These are phyloP conservation scores for Davidsoniella australis DNA, from an alignment of 2,329 filamentous ascomycete species.

Conservation along the genomic window DNA sequence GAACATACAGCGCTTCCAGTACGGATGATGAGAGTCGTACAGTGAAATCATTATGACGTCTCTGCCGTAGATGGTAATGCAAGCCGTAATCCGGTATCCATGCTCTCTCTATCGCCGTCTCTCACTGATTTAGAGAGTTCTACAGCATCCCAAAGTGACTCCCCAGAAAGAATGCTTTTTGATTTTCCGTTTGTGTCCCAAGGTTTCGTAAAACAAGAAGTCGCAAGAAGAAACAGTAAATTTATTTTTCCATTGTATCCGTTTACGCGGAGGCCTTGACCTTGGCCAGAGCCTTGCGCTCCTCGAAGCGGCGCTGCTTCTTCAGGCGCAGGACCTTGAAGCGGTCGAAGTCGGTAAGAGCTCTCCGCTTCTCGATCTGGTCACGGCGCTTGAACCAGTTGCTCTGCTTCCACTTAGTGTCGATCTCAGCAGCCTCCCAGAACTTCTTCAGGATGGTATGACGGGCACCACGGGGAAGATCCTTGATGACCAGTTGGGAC, in stretches of 20 bases:
- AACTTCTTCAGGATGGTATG: conserved; percentile 66
- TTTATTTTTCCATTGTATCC: conserved; percentile 22
- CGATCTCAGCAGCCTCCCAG: conserved; percentile 85
- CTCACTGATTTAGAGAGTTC: conserved; percentile 22
- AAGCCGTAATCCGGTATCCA: conserved; percentile 17
- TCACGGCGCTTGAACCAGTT: conserved; percentile 88
- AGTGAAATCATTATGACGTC: conserved; percentile 36
- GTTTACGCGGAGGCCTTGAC: conserved; percentile 65
- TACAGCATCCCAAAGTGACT: conserved; percentile 8
- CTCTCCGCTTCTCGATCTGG: conserved; percentile 71
- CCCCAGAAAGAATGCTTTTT: conserved; percentile 12
- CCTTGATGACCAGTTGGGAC: conserved; percentile 73
- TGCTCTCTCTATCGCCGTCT: conserved; percentile 11
- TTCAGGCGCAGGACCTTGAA: conserved; percentile 99
- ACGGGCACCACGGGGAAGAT: conserved; percentile 72
- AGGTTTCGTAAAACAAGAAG: conserved; percentile 12
- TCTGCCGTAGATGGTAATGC: conserved; percentile 24
- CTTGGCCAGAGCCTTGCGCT: conserved; percentile 92
- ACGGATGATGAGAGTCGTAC: conserved; percentile 39
- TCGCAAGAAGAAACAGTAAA: conserved; percentile 15
- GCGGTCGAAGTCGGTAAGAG: conserved; percentile 94
- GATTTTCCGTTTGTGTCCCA: conserved; percentile 13
- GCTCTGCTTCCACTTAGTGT: conserved; percentile 82
- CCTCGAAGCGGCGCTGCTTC: conserved; percentile 98
- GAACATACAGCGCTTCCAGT: conserved; percentile 49